These are phyloP conservation scores for Coniophora puteana DNA, from an alignment of 1,284 basidiomycete genomes.

Conservation along the genomic window DNA sequence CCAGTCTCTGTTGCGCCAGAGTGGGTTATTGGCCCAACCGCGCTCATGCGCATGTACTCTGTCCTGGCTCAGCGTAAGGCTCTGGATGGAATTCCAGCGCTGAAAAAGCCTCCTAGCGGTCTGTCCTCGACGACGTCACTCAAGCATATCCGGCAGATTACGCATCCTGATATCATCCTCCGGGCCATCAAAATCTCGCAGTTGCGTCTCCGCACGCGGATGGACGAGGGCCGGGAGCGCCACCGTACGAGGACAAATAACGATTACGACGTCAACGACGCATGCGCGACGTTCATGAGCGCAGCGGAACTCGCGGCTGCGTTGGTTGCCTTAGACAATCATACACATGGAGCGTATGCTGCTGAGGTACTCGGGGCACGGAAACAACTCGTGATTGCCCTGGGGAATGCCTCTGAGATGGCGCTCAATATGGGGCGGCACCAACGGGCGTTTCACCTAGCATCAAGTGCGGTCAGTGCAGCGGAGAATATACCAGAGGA, in stretches of 20 bases:
- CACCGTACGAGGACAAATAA: too few species aligned
- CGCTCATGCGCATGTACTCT: slow-evolving; percentile 16
- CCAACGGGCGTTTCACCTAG: too few species aligned
- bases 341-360: slow-evolving; percentile 19
- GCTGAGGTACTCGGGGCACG: too few species aligned
- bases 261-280: slow-evolving; percentile 14
- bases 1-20: slow-evolving; percentile 18
- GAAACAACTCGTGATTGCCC: too few species aligned
- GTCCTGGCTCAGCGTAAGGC: slow-evolving; percentile 16
- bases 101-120: slow-evolving; percentile 16
- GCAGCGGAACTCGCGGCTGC: too few species aligned
- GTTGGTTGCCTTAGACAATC: too few species aligned
- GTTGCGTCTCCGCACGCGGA: slow-evolving; percentile 12
- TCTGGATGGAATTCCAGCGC: slow-evolving; percentile 12
- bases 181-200: slow-evolving; percentile 15
- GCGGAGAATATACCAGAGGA: too few species aligned
- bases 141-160: slow-evolving; percentile 21
- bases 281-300: too few species aligned
- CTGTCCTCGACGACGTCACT: slow-evolving; percentile 12
- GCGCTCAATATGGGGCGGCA: too few species aligned
- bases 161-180: slow-evolving; percentile 15
- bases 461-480: too few species aligned
- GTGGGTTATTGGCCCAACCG: slow-evolving; percentile 17
- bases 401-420: too few species aligned
- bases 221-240: slow-evolving; percentile 14